Percentiles rank a stretch among this genome's conserved stretches.
phyloP scores from a whole-genome alignment of 1,284 basidiomycete genomes.

The Microstroma glucosiphilum region DNA sequence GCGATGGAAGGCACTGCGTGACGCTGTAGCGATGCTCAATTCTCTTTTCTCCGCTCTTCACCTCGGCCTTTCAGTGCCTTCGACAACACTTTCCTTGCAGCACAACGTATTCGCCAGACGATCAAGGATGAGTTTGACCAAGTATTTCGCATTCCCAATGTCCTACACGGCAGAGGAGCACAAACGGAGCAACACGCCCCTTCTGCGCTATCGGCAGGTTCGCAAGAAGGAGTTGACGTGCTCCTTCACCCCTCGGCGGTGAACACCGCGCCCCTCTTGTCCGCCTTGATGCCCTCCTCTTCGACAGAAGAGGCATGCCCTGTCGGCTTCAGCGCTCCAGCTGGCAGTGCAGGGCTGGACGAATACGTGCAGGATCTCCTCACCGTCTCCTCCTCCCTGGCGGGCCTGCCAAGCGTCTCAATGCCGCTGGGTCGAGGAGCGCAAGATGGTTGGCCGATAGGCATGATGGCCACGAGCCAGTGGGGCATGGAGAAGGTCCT shows the following conservation, averaged over 20 bases:
- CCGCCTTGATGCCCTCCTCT: background rate
- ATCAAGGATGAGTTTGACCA: constrained; percentile 69
- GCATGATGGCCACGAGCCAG: constrained; percentile 75
- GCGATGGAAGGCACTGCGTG: background rate
- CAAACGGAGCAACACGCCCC: constrained; percentile 31
- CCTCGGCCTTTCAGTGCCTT: constrained; percentile 63
- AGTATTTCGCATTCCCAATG: constrained; percentile 62
- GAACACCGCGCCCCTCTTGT: constrained; percentile 34
- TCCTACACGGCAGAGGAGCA: constrained; percentile 40
- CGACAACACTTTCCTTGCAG: constrained; percentile 92
- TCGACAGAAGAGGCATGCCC: background rate
- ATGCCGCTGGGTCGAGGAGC: constrained; percentile 59
- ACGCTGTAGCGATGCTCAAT: background rate
- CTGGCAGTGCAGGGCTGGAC: background rate
- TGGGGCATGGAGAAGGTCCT: constrained; percentile 78
- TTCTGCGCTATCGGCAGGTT: constrained; percentile 28
- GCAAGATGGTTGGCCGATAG: constrained; percentile 66
- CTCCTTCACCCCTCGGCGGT: constrained; percentile 64
- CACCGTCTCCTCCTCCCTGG: constrained; percentile 83
- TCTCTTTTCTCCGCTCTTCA: background rate
- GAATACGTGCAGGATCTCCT: constrained; percentile 82
- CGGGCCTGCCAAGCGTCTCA: constrained; percentile 74
- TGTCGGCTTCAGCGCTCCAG: too few relatives aligned
- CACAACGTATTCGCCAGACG: constrained; percentile 68
- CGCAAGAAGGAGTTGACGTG: constrained; percentile 62